A percentile compares a stretch with the other conserved stretches of the same genome.
These are phyloP conservation scores for Yarrowia yakushimensis DNA, from an alignment of 805 yeast species.

Conservation along the genomic window DNA sequence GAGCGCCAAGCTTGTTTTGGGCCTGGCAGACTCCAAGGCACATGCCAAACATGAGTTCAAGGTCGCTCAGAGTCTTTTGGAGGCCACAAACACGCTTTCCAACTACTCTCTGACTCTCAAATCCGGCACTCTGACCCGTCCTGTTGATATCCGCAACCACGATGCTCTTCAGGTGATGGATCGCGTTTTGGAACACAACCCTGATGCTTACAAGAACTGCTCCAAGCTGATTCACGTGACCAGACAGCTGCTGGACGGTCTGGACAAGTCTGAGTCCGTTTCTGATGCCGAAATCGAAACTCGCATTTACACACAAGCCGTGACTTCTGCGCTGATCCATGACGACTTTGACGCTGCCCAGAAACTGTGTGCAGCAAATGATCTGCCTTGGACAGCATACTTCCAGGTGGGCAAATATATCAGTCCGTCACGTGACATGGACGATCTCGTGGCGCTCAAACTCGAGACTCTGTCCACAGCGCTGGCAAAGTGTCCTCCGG, in stretches of 20 bases:
- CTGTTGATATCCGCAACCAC: conserved; percentile 32
- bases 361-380: conserved; percentile 31
- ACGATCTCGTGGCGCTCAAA: conserved; percentile 48
- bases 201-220: conserved; percentile 34
- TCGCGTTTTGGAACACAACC: conserved; percentile 36
- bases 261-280: conserved; percentile 5
- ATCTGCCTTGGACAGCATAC: conserved; percentile 61
- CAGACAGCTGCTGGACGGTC: conserved; percentile 26
- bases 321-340: conserved; percentile 64
- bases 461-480: conserved; percentile 52
- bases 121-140: conserved; percentile 34
- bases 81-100: conserved; percentile 35
- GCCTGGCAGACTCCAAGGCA: conserved; percentile 27
- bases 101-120: conserved; percentile 34
- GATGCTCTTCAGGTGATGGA: conserved; percentile 34
- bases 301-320: conserved; percentile 43
- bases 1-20: conserved; percentile 38
- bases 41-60: conserved; percentile 25
- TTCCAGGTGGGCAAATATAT: conserved; percentile 66
- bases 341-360: conserved; percentile 60
- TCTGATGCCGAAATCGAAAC: conserved; percentile 22
- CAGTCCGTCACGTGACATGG: conserved; percentile 44
- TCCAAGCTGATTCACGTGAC: conserved; percentile 31
- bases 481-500: conserved; percentile 50
- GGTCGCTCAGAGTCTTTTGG: conserved; percentile 31